phyloP scores from a whole-genome alignment of 208 protist species.

The Acanthamoeba royreba region DNA sequence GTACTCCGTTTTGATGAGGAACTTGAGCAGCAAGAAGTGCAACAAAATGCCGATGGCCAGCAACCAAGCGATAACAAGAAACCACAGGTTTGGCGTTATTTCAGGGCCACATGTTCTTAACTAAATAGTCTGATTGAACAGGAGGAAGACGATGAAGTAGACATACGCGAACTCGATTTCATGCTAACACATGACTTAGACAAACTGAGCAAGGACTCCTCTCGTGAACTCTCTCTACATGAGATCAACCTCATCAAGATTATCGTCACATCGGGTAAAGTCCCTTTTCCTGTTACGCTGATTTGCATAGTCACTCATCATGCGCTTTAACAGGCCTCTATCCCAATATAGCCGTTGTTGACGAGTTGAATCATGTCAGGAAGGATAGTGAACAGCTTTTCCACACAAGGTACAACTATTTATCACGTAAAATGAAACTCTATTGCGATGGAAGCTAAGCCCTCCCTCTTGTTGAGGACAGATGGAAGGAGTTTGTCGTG shows the following conservation, averaged over 20 bases:
- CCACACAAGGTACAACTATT: slow-evolving; percentile 41
- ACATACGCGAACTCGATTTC: slow-evolving; percentile 17
- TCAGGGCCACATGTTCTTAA: too few species aligned
- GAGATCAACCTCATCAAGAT: slow-evolving; percentile 52
- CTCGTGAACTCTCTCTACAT: neutral
- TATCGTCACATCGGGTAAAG: slow-evolving; percentile 49
- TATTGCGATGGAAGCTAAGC: too few species aligned
- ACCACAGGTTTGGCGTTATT: too few species aligned
- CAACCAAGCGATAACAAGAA: neutral
- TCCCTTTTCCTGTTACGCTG: too few species aligned
- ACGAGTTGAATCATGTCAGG: slow-evolving; percentile 27
- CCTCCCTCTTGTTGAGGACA: too few species aligned
- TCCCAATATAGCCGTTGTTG: slow-evolving; percentile 55
- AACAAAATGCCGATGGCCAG: too few species aligned
- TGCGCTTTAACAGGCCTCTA: slow-evolving; percentile 40
- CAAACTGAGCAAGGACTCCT: neutral
- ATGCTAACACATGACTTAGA: slow-evolving; percentile 18
- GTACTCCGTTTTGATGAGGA: slow-evolving; percentile 36
- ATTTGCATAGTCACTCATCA: too few species aligned
- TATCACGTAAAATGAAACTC: too few species aligned
- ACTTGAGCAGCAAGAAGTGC: neutral
- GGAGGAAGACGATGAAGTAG: neutral
- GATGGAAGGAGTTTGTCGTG: slow-evolving; percentile 44
- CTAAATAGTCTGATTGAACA: too few species aligned
- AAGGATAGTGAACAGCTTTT: slow-evolving; percentile 51